Evolutionary conservation across 139 green algal genomes (phyloP), one percentile per base, ranked within the genome.

Genomic region (Limnomonas spitsbergensis): DNA sequence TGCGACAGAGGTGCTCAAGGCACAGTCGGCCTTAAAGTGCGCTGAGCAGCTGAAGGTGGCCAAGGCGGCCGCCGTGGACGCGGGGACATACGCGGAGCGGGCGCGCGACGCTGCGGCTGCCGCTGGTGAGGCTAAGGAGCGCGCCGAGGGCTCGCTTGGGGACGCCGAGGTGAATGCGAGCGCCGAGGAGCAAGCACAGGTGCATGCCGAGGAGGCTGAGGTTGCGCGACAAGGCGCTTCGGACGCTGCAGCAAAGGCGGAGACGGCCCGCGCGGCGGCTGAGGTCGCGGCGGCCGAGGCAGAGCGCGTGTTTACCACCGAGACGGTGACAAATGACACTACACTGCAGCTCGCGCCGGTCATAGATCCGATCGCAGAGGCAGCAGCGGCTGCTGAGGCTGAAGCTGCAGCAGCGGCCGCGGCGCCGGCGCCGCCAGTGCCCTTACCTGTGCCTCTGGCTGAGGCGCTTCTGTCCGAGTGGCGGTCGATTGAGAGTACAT

Each of bases 1-100:
- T 32, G 83, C 87, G 1, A 82, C 80, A 0, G 83, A 91, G 78
- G 56, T 94, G 66, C 82, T 94, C 52, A 91, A 91, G 70, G 85
- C 81, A 34, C 88, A 93, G 78, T 75, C 84, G 29, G 81, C 87
- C 37, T 82, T 83, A 61, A 89, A 89, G 80, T 93, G 89, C 77
- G 87, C 87, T 35, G 88, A 90, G 77, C 76, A 88, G 56, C 84
- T 93, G 39, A 90, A 89, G 77, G 82, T 88, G 52, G 73, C 73
- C 35, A 87, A 83, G 1, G 66, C 32, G 4, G 86, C 85, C 2
- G 84, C 85, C 1, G 34, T 31, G 14, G 88, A 92, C 37, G 85
- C 85, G 0, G 82, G 81, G 24, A 68, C 20, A 3, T 82, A 87
- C n/a, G 89, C 88, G 3, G 88, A 89, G 71, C 66, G 81, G 1